These are phyloP conservation scores for Neurospora sp. DNA, from an alignment of 2,329 filamentous ascomycete genomes.

Conservation along the genomic window DNA sequence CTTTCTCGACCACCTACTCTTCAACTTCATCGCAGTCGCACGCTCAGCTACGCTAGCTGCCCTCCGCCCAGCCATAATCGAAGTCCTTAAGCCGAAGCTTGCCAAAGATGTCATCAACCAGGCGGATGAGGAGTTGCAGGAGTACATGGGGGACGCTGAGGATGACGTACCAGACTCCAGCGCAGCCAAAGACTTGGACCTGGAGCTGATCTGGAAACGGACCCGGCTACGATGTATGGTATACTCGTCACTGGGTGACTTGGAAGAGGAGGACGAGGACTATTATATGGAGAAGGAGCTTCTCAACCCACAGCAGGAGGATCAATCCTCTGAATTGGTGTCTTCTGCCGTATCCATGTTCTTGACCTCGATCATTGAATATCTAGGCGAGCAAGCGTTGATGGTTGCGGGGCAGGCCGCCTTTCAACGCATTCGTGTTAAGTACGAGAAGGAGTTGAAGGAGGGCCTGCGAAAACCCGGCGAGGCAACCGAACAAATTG, in stretches of 20 bases:
- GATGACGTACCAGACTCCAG: constrained; percentile 55
- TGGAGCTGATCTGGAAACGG: constrained; percentile 91
- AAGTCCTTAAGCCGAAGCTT: constrained; percentile 81
- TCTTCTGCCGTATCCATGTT: constrained; percentile 93
- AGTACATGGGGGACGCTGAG: constrained; percentile 73
- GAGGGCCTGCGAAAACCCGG: constrained; percentile 37
- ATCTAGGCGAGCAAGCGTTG: constrained; percentile 83
- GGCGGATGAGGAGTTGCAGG: constrained; percentile 47
- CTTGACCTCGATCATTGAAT: constrained; percentile 87
- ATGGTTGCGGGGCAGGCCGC: constrained; percentile 81
- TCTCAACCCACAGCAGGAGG: constrained; percentile 47
- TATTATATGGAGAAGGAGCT: constrained; percentile 74
- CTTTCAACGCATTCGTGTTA: constrained; percentile 53
- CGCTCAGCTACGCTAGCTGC: constrained; percentile 67
- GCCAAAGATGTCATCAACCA: constrained; percentile 52
- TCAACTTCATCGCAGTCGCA: constrained; percentile 74
- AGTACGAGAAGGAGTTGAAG: constrained; percentile 49
- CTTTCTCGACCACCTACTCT: constrained; percentile 89
- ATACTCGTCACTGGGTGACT: constrained; percentile 88
- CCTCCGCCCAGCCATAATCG: constrained; percentile 71
- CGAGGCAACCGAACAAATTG: constrained; percentile 52
- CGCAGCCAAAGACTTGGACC: constrained; percentile 61
- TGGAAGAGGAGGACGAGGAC: constrained; percentile 97
- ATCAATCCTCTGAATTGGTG: constrained; percentile 57
- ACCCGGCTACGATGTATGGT: constrained; percentile 94